Percentiles rank a stretch among this genome's conserved stretches.
These are phyloP conservation scores for Globisporangium barbulae DNA, from an alignment of 352 stramenopile species.

Conservation along the genomic window DNA sequence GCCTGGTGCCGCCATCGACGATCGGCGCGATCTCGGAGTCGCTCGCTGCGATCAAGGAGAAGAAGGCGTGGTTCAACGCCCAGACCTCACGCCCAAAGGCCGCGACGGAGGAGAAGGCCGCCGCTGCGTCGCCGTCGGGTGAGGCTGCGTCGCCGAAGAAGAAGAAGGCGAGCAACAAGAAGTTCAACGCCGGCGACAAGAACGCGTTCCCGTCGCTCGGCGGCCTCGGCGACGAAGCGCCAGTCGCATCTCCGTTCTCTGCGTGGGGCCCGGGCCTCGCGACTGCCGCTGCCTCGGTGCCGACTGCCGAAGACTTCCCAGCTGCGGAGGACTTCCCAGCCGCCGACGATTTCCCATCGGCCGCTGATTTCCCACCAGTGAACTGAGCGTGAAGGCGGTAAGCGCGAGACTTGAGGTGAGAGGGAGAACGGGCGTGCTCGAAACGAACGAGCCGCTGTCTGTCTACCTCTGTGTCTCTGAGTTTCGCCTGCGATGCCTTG, in stretches of 20 bases:
- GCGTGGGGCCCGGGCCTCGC: slow-evolving; percentile 66
- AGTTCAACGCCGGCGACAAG: slow-evolving; percentile 78
- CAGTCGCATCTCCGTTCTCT: slow-evolving; percentile 20
- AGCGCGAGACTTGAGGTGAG: slow-evolving; percentile 1
- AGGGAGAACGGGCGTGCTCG: neutral
- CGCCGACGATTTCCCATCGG: slow-evolving; percentile 32
- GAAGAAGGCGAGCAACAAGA: slow-evolving; percentile 75
- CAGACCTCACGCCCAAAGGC: slow-evolving; percentile 53
- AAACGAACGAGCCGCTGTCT: neutral
- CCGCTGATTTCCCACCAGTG: slow-evolving; percentile 30
- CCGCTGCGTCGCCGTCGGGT: slow-evolving; percentile 21
- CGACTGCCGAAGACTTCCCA: slow-evolving; percentile 28
- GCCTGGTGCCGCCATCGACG: slow-evolving; percentile 86
- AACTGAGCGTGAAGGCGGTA: slow-evolving; percentile 27
- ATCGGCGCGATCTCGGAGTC: slow-evolving; percentile 81
- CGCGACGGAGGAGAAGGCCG: slow-evolving; percentile 26
- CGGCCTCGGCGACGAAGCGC: slow-evolving; percentile 34
- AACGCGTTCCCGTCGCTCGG: slow-evolving; percentile 81
- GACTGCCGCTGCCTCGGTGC: slow-evolving; percentile 27
- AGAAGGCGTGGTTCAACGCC: slow-evolving; percentile 89
- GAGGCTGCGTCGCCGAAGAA: slow-evolving; percentile 57
- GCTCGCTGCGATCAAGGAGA: slow-evolving; percentile 93
- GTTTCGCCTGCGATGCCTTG: slow-evolving; percentile 1
- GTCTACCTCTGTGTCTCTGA: neutral
- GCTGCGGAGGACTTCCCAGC: slow-evolving; percentile 38